Evolutionary conservation across 768 basidiomycete species (phyloP), one percentile per base, ranked within the genome.

Genomic region (Auriscalpium vulgare): DNA sequence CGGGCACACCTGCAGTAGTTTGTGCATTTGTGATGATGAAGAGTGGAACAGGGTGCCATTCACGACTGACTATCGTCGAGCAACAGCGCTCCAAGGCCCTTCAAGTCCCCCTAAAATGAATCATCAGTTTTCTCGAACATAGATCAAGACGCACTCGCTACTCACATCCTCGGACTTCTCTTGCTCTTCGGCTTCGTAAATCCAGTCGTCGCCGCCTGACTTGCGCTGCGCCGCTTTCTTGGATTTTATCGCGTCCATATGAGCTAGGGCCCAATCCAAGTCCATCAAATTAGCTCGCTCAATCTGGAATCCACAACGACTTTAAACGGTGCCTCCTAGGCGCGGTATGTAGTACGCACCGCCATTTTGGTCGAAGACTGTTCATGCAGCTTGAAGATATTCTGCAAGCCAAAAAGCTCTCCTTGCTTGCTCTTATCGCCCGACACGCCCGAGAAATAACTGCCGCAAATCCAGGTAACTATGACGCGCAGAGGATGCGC

Each of bases 391-490:
- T 75, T 81, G 71, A 95, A 93, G 37, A 95, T 89, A 62, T 95
- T 95, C 65, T 85, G 82, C 48, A 88, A 74, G 4, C 92, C 92
- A 62, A 91, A 95, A 2, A 94, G 77, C 63, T 94, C 91, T 35
- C 91, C 92, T 63, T 84, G 83, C 63, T 82, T 82, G 1, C 68
- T 70, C 51, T 77, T 84, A 63, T 91, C 87, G 9, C 88, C 89
- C 65, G 93, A 88, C 0, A 95, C 79, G 13, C 90, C 91, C 34
- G 87, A 74, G 62, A 91, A 95, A 59, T 89, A 87, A 54, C 89
- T 88, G 50, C 13, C 40, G 34, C 6, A 49, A 44, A 1, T 21
- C 21, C 21, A 21, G 1, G 21, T 21, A 38, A 16, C 14, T 56
- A 56, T 11, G 37, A 34, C 44, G 51, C 5, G 16, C 11, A 46